Evolutionary conservation across 768 basidiomycete genomes (phyloP).

Genomic region (Arthromyces matolae): DNA sequence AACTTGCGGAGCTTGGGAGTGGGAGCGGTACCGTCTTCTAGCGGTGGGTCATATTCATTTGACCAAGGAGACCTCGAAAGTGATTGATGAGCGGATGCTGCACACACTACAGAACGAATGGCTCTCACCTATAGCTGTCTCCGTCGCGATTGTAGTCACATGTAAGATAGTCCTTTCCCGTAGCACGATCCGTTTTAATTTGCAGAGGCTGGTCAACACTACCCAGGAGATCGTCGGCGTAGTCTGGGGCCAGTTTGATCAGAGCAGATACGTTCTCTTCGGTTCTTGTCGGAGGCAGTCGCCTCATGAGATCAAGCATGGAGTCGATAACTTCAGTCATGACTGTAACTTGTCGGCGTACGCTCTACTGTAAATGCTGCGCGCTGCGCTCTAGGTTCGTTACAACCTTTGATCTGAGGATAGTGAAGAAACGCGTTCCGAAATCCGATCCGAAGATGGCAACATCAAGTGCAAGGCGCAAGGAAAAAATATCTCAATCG

Average conservation of each 20-base stretch:
- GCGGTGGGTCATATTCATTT: constrained; percentile 88
- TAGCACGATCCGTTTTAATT: constrained; percentile 72
- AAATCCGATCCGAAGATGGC: constrained; percentile 2
- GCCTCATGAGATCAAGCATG: constrained; percentile 93
- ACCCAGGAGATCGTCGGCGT: constrained; percentile 90
- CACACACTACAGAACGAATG: neutral
- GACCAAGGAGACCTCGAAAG: constrained; percentile 92
- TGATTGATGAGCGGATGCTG: constrained; percentile 1
- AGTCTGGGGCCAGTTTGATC: constrained; percentile 82
- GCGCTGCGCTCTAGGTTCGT: too few species aligned
- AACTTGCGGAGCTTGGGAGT: constrained; percentile 82
- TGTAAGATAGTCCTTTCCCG: constrained; percentile 86
- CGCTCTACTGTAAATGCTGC: neutral
- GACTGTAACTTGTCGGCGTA: constrained; percentile 14
- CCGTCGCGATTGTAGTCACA: constrained; percentile 95
- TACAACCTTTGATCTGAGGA: neutral
- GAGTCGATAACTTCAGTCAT: constrained; percentile 84
- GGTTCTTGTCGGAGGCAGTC: constrained; percentile 88
- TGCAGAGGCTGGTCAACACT: constrained; percentile 94
- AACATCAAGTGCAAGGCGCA: too few species aligned
- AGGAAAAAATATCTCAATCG: too few species aligned
- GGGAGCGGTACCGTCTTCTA: constrained; percentile 87
- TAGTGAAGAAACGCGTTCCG: neutral
- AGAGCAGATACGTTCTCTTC: constrained; percentile 85
- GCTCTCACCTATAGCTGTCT: constrained; percentile 76